Evolutionary conservation across 2,329 filamentous ascomycete species (phyloP), one percentile per base, ranked within the genome.

Genomic region (Diaporthe destruens): DNA sequence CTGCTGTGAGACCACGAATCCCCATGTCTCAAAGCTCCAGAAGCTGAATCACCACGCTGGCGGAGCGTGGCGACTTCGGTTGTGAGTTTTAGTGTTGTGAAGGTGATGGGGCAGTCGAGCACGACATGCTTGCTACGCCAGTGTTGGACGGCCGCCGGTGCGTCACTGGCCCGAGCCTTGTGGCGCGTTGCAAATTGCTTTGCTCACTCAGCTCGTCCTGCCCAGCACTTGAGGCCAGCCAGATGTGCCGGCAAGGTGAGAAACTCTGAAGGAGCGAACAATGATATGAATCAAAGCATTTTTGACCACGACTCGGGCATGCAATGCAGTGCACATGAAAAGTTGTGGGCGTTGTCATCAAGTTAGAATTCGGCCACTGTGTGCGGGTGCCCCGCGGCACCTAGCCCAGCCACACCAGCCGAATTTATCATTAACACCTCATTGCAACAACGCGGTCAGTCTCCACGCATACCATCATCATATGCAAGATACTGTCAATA

Each of bases 1-100:
- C 74, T 6, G 71, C n/a, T 7, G 76, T 74, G 14, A 80, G 74
- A 47, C 75, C 74, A 7, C 75, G 76, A 36, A 80, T 76, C 12
- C 78, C 78, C 78, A 80, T 80, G n/a, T 25, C 14, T 65, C 44
- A 63, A 6, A 14, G 32, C 4, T 47, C 32, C 20, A 23, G 6
- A n/a, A 47, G 39, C 16, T 2, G 42, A 23, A 4, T 32, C 25
- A 47, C 9, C 34, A 32, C 16, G 8, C 39, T 7, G 25, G 39
- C 36, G 25, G 59, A 18, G 3, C 8, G 20, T 6, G 20, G 59
- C 25, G 39, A n/a, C 18, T 2, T 34, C 23, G 18, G 11, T 1
- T 34, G 25, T 42, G 16, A 42, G 16, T 42, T 14, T 16, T 14
- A 18, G 14, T 42, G 39, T 42, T 14, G 12, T 42, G 4, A 42